Base-by-base conservation (phyloP, 805 yeast species). In the Starmera amethionina region DNA sequence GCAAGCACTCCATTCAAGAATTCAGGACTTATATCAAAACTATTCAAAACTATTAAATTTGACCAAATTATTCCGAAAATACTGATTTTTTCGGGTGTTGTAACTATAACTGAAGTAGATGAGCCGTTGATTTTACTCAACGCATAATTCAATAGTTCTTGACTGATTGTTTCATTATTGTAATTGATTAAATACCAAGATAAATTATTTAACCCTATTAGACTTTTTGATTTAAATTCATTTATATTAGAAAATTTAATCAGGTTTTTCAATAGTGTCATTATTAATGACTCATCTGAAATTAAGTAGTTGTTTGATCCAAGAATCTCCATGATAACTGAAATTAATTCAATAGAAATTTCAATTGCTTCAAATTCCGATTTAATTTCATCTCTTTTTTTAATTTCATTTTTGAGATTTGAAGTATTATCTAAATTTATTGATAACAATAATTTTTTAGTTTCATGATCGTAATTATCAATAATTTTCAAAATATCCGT, bases 161-260 rank as follows among this genome's bases (percentile, higher is more conserved):
- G 25, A 22, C 25, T 22, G 7, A 22, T 22, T 22, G 4, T 22
- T 22, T 22, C 25, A 22, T 22, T 22, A 22, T 22, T 4, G 7
- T 22, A 22, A 22, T 50, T 49, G 18, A 47, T 43, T 22, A 55
- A 52, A 27, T 79, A 60, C 88, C 89, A 80, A 33, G 75, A 56
- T 40, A 82, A 56, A 52, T 89, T 89, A 60, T 85, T 87, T 55
- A 87, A 67, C 8, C 84, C 78, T 12, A 76, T 68, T 37, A 85
- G 61, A 7, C 77, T 67, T 47, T 82, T 76, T 25, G 74, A 65
- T 25, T 71, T 61, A 44, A 79, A 71, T 35, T 70, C 67, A n/a
- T 66, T 62, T 4, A 22, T 22, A 22, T 22, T 22, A 7, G 25
- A 22, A 22, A 22, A 22, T 22, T 22, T 22, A 22, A 22, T 22